Evolutionary conservation across 225 moss, liverwort and hornwort genomes (phyloP).

Genomic region (Lunularia cruciata): DNA sequence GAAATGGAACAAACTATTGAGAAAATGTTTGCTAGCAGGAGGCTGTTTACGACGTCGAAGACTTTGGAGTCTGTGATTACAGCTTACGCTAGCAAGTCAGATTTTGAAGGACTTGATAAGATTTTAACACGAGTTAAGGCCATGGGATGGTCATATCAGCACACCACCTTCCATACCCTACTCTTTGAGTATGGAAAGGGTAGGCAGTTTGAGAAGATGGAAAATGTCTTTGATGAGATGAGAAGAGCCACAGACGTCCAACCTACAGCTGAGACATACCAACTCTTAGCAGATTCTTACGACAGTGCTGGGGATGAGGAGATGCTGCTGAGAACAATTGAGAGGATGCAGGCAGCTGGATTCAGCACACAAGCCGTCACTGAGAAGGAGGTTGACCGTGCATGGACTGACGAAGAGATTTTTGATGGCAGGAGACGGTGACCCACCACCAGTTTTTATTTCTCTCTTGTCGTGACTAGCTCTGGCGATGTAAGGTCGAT

Average conservation of each 20-base stretch:
- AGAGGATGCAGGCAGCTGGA: slow-evolving; percentile 85
- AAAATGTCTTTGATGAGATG: slow-evolving; percentile 65
- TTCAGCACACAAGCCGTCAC: slow-evolving; percentile 55
- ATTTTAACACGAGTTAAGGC: slow-evolving; percentile 58
- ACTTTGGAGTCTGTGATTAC: slow-evolving; percentile 61
- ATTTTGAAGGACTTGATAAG: slow-evolving; percentile 52
- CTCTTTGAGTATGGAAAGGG: slow-evolving; percentile 77
- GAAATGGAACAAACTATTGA: slow-evolving; percentile 80
- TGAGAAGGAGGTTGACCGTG: slow-evolving; percentile 52
- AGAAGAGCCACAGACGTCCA: slow-evolving; percentile 29
- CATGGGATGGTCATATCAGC: slow-evolving; percentile 78
- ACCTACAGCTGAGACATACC: slow-evolving; percentile 67
- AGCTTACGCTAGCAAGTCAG: slow-evolving; percentile 46
- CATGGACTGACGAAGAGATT: slow-evolving; percentile 94
- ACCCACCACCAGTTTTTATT: not conserved
- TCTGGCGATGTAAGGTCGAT: not conserved
- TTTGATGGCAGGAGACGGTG: slow-evolving; percentile 62
- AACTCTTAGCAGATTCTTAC: slow-evolving; percentile 67
- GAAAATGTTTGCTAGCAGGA: slow-evolving; percentile 71
- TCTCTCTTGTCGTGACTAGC: not conserved
- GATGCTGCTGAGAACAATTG: slow-evolving; percentile 51
- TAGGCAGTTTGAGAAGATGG: slow-evolving; percentile 68
- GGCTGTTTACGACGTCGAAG: slow-evolving; percentile 71
- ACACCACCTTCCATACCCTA: slow-evolving; percentile 55
- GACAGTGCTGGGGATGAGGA: slow-evolving; percentile 49